Evolutionary conservation across 108 stramenopile species (phyloP).

Genomic region (Skeletonema potamos): DNA sequence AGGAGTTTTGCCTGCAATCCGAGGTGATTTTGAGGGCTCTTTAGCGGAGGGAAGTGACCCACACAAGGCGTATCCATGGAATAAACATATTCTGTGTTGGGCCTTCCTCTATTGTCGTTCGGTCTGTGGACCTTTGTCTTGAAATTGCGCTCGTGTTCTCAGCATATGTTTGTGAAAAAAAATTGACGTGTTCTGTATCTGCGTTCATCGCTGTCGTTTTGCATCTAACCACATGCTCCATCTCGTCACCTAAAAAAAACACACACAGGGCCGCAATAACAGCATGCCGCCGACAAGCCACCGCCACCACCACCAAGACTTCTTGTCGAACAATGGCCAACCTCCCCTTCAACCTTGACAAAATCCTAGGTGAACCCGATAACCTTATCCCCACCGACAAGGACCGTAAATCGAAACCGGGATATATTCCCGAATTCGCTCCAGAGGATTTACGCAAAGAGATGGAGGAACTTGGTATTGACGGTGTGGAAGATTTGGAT

Average conservation of each 20-base stretch:
- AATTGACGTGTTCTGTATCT: not conserved
- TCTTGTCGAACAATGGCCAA: conserved; percentile 39
- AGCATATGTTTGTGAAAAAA: no score
- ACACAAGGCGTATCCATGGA: not conserved
- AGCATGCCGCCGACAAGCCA: conserved; percentile 3
- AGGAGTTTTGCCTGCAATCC: conserved; percentile 1
- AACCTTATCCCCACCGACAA: conserved; percentile 82
- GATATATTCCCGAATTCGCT: conserved; percentile 73
- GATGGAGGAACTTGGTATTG: conserved; percentile 83
- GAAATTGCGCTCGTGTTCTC: no score
- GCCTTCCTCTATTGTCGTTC: not conserved
- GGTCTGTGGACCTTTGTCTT: not conserved
- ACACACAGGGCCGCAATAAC: conserved; percentile 13
- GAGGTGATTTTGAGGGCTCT: not conserved
- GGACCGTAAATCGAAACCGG: conserved; percentile 60
- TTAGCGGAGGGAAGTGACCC: not conserved
- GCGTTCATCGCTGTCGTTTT: not conserved
- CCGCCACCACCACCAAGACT: not conserved
- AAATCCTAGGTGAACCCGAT: conserved; percentile 84
- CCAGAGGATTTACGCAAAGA: conserved; percentile 75
- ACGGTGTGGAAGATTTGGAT: conserved; percentile 82
- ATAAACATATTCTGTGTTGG: not conserved
- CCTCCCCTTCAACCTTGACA: conserved; percentile 83
- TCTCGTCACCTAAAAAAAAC: not conserved
- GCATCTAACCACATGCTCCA: not conserved